Percentiles rank a stretch among this genome's conserved stretches.
phyloP scores from a whole-genome alignment of 2,329 filamentous ascomycete genomes.

The Didymella sp. region DNA sequence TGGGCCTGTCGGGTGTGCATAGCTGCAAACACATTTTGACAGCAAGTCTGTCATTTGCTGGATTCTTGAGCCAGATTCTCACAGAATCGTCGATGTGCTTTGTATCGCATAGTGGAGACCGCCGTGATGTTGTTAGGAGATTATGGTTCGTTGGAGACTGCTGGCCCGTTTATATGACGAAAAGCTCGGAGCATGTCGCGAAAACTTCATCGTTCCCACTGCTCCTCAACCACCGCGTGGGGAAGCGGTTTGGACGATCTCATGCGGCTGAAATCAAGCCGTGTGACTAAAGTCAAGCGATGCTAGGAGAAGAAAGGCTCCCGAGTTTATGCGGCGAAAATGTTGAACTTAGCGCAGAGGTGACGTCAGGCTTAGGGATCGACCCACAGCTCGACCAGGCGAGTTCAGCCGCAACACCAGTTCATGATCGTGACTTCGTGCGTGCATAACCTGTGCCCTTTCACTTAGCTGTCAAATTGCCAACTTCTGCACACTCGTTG shows the following conservation, averaged over 20 bases:
- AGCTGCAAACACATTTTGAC: background rate
- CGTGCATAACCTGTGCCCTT: background rate
- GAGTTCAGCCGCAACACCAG: constrained; percentile 17
- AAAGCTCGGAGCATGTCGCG: background rate
- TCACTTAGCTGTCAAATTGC: too few species aligned
- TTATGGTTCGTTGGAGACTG: constrained; percentile 9
- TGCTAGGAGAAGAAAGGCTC: constrained; percentile 3
- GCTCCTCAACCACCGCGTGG: background rate
- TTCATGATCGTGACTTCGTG: background rate
- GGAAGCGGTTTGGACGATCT: constrained; percentile 2
- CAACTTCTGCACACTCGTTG: too few species aligned
- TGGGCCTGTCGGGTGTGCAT: constrained; percentile 2
- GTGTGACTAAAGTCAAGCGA: constrained; percentile 3
- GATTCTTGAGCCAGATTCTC: background rate
- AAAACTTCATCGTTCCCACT: constrained; percentile 10
- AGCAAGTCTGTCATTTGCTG: background rate
- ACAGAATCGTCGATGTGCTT: constrained; percentile 13
- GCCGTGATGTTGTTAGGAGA: constrained; percentile 4
- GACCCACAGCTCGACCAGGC: constrained; percentile 7
- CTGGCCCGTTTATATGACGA: constrained; percentile 13
- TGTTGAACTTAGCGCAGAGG: background rate
- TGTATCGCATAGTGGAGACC: constrained; percentile 1
- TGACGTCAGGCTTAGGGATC: constrained; percentile 8
- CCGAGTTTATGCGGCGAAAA: constrained; percentile 3
- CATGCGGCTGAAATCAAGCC: constrained; percentile 21